Conservation (phyloP, 306 rosid genomes). For the Lathyrus aphaca region DNA sequence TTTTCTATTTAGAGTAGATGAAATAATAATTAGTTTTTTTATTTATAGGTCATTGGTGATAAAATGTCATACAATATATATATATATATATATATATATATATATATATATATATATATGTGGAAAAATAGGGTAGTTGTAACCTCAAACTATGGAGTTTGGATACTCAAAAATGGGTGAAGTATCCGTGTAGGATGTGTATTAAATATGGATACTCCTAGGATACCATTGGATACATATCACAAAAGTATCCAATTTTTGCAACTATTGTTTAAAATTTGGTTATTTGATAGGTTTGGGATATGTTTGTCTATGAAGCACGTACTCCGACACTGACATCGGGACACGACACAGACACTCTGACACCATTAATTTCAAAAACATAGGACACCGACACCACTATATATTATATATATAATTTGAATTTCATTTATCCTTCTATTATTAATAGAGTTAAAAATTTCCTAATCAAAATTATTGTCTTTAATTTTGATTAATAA, state of each 20-base stretch:
- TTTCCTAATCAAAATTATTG: too few species aligned
- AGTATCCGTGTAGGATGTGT: neutral
- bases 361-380: too few species aligned
- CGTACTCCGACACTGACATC: too few species aligned
- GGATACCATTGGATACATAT: neutral
- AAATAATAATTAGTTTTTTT: conserved; percentile 23
- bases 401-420: too few species aligned
- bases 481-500: too few species aligned
- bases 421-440: too few species aligned
- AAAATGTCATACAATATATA: too few species aligned
- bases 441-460: too few species aligned
- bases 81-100: too few species aligned
- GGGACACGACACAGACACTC: too few species aligned
- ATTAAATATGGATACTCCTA: neutral
- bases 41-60: conserved; percentile 7
- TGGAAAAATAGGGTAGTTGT: conserved; percentile 19
- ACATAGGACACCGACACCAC: too few species aligned
- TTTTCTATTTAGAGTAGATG: conserved; percentile 13
- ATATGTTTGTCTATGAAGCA: neutral
- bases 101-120: neutral
- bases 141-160: neutral
- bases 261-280: neutral
- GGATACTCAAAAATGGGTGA: neutral
- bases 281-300: neutral
- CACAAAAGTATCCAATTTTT: neutral